These are phyloP conservation scores for Hanseniaspora hatyaiensis DNA, from an alignment of 805 yeast species.

Conservation along the genomic window DNA sequence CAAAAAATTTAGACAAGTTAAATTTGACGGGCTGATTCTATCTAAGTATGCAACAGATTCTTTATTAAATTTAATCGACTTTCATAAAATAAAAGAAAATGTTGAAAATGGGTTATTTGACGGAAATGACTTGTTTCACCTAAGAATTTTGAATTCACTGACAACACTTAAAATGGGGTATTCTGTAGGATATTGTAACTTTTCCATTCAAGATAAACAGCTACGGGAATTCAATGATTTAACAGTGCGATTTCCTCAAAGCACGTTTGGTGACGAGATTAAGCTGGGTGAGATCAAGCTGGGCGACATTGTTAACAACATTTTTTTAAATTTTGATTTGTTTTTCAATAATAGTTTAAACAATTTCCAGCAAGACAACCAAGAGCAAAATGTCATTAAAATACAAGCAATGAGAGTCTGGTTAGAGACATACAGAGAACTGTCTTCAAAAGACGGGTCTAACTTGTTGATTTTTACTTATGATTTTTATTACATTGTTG, in stretches of 20 bases:
- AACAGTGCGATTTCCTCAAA: slow-evolving; percentile 38
- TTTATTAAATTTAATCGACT: slow-evolving; percentile 37
- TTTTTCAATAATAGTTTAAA: slow-evolving; percentile 21
- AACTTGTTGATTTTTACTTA: slow-evolving; percentile 39
- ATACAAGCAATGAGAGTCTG: slow-evolving; percentile 36
- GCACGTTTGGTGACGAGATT: slow-evolving; percentile 44
- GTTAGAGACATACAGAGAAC: slow-evolving; percentile 36
- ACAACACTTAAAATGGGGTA: slow-evolving; percentile 42
- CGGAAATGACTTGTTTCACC: slow-evolving; percentile 39
- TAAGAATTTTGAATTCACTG: slow-evolving; percentile 43
- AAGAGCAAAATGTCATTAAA: slow-evolving; percentile 1
- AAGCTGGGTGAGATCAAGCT: slow-evolving; percentile 41
- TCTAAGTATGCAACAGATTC: slow-evolving; percentile 43
- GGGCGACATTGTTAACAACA: slow-evolving; percentile 27
- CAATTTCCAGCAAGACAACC: background rate
- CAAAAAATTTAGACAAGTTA: slow-evolving; percentile 35
- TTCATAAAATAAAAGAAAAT: slow-evolving; percentile 33
- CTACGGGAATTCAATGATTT: slow-evolving; percentile 33
- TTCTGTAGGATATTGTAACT: slow-evolving; percentile 38
- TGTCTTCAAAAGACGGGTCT: slow-evolving; percentile 39
- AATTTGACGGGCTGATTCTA: slow-evolving; percentile 42
- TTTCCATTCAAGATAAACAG: slow-evolving; percentile 23
- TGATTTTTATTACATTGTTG: slow-evolving; percentile 39
- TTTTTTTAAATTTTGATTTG: slow-evolving; percentile 24
- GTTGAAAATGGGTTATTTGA: slow-evolving; percentile 26